Evolutionary conservation across 352 stramenopile genomes (phyloP).

Genomic region (Thraustotheca clavata): DNA sequence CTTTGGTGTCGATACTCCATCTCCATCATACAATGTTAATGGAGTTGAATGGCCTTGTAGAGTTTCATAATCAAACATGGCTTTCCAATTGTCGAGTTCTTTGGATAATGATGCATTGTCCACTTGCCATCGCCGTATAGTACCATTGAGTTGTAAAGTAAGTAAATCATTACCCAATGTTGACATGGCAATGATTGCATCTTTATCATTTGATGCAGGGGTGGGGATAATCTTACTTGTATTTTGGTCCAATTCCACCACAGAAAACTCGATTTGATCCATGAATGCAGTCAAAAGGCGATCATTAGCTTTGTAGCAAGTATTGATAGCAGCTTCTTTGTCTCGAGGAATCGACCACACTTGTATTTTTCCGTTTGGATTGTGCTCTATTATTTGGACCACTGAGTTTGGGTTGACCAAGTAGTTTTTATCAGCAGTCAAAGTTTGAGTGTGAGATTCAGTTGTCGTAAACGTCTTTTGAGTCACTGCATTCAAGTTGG

Average conservation of each 20-base stretch:
- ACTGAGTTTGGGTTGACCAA: too few species aligned
- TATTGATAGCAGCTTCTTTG: too few species aligned
- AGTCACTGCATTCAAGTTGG: neutral
- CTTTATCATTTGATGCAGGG: too few species aligned
- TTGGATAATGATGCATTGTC: conserved; percentile 35
- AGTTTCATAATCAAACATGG: conserved; percentile 45
- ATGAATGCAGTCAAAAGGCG: too few species aligned
- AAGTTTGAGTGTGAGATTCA: neutral
- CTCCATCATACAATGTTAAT: conserved; percentile 46
- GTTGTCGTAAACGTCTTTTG: neutral
- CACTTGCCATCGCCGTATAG: conserved; percentile 52
- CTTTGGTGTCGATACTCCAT: conserved; percentile 44
- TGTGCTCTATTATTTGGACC: too few species aligned
- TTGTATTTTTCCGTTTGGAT: too few species aligned
- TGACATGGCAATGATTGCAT: neutral
- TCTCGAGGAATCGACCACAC: too few species aligned
- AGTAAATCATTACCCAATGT: conserved; percentile 30
- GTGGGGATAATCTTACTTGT: too few species aligned
- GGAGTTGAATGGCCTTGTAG: neutral
- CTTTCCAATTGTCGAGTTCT: conserved; percentile 46
- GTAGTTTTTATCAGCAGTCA: too few species aligned
- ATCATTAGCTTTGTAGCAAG: too few species aligned
- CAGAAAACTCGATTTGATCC: too few species aligned
- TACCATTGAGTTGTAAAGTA: conserved; percentile 50
- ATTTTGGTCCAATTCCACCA: too few species aligned